A percentile compares a stretch with the other conserved stretches of the same genome.
Evolutionary conservation across 805 yeast genomes (phyloP).

Genomic region (Kodamaea restingae): DNA sequence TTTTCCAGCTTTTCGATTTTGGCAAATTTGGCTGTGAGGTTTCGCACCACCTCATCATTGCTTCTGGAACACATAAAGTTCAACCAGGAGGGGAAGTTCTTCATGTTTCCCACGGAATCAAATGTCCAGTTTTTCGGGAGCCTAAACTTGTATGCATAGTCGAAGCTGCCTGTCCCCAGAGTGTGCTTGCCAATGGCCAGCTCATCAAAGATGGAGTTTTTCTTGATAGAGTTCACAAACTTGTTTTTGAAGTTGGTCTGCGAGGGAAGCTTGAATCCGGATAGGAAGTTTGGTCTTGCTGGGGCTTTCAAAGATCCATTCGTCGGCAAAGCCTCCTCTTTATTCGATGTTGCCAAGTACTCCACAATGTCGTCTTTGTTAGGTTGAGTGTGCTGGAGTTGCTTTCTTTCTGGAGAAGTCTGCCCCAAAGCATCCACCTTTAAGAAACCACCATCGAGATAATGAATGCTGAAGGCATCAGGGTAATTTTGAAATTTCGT

Average conservation of each 20-base stretch:
- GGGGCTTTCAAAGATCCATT: slow-evolving; percentile 2
- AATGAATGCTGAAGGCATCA: slow-evolving; percentile 18
- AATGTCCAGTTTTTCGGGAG: slow-evolving; percentile 7
- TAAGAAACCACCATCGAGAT: slow-evolving; percentile 27
- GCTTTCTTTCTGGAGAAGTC: background rate
- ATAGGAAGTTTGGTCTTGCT: slow-evolving; percentile 16
- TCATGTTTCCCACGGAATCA: slow-evolving; percentile 3
- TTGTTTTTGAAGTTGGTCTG: slow-evolving; percentile 34
- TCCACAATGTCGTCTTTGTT: background rate
- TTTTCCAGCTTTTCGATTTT: slow-evolving; percentile 39
- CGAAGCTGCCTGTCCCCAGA: too few species aligned
- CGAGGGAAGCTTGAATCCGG: slow-evolving; percentile 42
- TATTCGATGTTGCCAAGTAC: background rate
- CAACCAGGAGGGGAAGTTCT: slow-evolving; percentile 32
- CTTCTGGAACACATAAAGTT: slow-evolving; percentile 18
- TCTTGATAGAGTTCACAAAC: slow-evolving; percentile 34
- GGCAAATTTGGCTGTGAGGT: slow-evolving; percentile 29
- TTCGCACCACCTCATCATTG: slow-evolving; percentile 20
- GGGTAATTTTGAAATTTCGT: slow-evolving; percentile 21
- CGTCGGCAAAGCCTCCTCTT: background rate
- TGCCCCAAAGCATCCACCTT: background rate
- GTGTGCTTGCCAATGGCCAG: slow-evolving; percentile 2
- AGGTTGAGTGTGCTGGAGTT: background rate
- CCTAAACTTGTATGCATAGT: slow-evolving; percentile 10
- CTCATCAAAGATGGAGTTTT: slow-evolving; percentile 18